phyloP scores from a whole-genome alignment of 73 alveolate species.

The Uronychia setigera region DNA sequence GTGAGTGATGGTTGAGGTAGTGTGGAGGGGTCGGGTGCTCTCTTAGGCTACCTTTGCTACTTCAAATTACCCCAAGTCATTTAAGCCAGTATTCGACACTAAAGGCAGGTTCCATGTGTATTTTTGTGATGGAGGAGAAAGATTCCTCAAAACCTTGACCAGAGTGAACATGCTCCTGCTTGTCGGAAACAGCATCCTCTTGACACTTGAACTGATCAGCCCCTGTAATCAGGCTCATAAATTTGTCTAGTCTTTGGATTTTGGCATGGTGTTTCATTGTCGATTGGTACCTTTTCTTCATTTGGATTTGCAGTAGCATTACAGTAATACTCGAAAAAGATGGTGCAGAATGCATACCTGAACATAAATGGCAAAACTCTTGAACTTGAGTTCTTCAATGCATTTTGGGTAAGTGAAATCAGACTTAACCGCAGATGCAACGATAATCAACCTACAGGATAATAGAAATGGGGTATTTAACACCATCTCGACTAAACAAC shows the following conservation, averaged over 20 bases:
- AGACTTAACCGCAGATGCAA: not conserved
- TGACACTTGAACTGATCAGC: constrained; percentile 27
- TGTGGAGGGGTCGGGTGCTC: too few species aligned
- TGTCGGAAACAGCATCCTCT: constrained; percentile 34
- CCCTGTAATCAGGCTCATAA: constrained; percentile 40
- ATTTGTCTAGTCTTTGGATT: constrained; percentile 43
- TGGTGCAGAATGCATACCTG: constrained; percentile 23
- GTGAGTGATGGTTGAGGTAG: too few species aligned
- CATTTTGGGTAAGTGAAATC: constrained; percentile 42
- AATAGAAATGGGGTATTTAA: not conserved
- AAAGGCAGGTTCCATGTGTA: constrained; percentile 26
- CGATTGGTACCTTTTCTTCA: constrained; percentile 14
- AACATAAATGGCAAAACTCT: constrained; percentile 22
- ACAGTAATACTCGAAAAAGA: constrained; percentile 38
- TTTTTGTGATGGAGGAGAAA: constrained; percentile 48
- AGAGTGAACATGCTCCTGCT: constrained; percentile 36
- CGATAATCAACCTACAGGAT: not conserved
- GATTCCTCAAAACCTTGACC: constrained; percentile 32
- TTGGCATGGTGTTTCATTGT: constrained; percentile 57
- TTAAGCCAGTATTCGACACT: too few species aligned
- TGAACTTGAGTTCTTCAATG: constrained; percentile 37
- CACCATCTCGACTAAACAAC: not conserved
- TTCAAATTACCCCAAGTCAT: too few species aligned
- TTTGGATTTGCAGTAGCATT: constrained; percentile 4
- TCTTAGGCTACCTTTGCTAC: too few species aligned